These are phyloP conservation scores for Turnera subulata DNA, from an alignment of 345 rosid genomes.

Conservation along the genomic window DNA sequence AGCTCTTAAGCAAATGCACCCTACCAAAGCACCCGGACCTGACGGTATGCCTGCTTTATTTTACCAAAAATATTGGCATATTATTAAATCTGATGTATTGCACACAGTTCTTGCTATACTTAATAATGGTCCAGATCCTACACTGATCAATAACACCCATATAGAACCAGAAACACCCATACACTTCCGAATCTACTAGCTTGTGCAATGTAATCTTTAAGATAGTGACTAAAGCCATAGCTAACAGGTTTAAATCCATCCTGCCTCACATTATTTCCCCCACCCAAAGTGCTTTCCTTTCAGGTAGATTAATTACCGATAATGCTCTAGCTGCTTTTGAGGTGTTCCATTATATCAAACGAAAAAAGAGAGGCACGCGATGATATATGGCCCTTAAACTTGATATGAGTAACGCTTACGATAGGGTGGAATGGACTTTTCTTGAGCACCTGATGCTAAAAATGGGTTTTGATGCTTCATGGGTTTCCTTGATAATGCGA, in stretches of 20 bases:
- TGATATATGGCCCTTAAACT: background rate
- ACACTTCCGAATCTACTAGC: background rate
- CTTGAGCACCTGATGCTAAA: background rate
- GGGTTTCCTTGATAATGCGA: background rate
- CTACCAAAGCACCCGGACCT: background rate
- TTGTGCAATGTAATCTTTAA: too few relatives aligned
- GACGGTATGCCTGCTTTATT: constrained; percentile 1
- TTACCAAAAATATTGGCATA: background rate
- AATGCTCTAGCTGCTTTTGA: too few relatives aligned
- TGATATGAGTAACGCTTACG: background rate
- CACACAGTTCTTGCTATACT: background rate
- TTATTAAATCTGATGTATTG: background rate
- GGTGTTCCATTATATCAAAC: too few relatives aligned
- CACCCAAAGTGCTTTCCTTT: too few relatives aligned
- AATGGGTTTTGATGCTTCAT: background rate
- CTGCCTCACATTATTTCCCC: too few relatives aligned
- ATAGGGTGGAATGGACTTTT: constrained; percentile 3
- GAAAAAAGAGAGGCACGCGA: too few relatives aligned
- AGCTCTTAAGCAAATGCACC: background rate
- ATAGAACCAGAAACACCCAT: background rate
- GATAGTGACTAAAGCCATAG: too few relatives aligned
- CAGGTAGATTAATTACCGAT: too few relatives aligned
- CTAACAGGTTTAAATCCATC: too few relatives aligned
- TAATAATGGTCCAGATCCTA: background rate
- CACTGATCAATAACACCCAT: background rate